phyloP scores from a whole-genome alignment of 2,329 filamentous ascomycete genomes.

The Sporothrix brunneoviolacea region DNA sequence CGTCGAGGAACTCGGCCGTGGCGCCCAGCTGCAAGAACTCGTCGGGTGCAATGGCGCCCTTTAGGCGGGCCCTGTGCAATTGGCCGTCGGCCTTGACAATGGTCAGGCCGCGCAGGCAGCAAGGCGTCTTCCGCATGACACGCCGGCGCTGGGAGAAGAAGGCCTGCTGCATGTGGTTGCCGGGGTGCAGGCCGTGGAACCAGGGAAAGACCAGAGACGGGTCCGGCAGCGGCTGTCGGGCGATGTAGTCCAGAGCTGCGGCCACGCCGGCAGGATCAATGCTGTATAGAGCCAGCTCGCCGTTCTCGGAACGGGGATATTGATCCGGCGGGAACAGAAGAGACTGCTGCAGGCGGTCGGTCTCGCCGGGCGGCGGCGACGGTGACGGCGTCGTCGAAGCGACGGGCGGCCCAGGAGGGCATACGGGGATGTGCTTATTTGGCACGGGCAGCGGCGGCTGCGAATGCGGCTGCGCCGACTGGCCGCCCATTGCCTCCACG shows the following conservation, averaged over 20 bases:
- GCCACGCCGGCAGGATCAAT: conserved; percentile 64
- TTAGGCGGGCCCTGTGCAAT: conserved; percentile 65
- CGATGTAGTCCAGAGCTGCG: conserved; percentile 66
- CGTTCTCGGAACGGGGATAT: conserved; percentile 42
- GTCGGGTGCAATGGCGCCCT: conserved; percentile 75
- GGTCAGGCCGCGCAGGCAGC: conserved; percentile 72
- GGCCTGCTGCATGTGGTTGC: conserved; percentile 80
- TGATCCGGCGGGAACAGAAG: conserved; percentile 67
- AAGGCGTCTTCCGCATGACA: conserved; percentile 61
- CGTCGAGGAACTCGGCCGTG: conserved; percentile 63
- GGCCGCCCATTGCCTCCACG: conserved; percentile 30
- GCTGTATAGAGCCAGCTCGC: conserved; percentile 59
- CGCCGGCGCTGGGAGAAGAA: conserved; percentile 80
- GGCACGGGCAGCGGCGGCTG: conserved; percentile 48
- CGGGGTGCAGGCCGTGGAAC: conserved; percentile 86
- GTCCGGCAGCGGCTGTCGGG: conserved; percentile 75
- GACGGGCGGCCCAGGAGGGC: conserved; percentile 66
- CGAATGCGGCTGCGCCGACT: conserved; percentile 23
- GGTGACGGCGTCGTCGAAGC: conserved; percentile 8
- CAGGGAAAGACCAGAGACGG: conserved; percentile 88
- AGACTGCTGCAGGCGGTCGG: conserved; percentile 54
- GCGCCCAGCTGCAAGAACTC: conserved; percentile 60
- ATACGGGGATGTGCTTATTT: conserved; percentile 87
- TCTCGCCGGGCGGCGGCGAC: conserved; percentile 26
- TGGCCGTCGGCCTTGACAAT: conserved; percentile 86